These are phyloP conservation scores for Penicillium polonicum DNA, from an alignment of 2,329 filamentous ascomycete genomes.

Conservation along the genomic window DNA sequence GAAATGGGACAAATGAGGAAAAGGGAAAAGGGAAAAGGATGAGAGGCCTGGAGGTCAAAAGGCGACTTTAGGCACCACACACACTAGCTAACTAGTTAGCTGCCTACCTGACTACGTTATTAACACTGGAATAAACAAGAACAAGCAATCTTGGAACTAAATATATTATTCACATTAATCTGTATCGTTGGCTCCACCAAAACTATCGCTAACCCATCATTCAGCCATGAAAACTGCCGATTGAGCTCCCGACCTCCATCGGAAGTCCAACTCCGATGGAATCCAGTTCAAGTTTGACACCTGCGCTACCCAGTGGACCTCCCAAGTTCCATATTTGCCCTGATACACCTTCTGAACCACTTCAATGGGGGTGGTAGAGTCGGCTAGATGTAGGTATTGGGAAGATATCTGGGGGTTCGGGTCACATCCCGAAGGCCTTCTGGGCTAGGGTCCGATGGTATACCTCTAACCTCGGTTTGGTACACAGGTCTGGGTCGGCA, in stretches of 20 bases:
- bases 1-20: background rate
- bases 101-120: no score
- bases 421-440: background rate
- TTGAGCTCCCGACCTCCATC: background rate
- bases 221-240: background rate
- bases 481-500: no score
- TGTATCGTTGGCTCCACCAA: no score
- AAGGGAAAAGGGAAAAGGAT: background rate
- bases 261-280: no score
- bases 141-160: background rate
- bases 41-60: background rate
- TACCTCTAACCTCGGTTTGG: constrained; percentile 10
- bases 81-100: background rate
- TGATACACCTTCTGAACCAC: no score
- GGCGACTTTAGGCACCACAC: background rate
- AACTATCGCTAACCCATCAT: no score
- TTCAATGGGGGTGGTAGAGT: no score
- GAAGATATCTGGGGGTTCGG: background rate
- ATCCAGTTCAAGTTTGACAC: no score
- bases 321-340: no score
- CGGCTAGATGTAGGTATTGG: no score
- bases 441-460: constrained; percentile 2
- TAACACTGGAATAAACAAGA: background rate
- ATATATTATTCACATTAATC: background rate
- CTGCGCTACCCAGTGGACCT: no score